Evolutionary conservation across 352 stramenopile genomes (phyloP), one percentile per base, ranked within the genome.

Genomic region (Globisporangium heterothallicum): DNA sequence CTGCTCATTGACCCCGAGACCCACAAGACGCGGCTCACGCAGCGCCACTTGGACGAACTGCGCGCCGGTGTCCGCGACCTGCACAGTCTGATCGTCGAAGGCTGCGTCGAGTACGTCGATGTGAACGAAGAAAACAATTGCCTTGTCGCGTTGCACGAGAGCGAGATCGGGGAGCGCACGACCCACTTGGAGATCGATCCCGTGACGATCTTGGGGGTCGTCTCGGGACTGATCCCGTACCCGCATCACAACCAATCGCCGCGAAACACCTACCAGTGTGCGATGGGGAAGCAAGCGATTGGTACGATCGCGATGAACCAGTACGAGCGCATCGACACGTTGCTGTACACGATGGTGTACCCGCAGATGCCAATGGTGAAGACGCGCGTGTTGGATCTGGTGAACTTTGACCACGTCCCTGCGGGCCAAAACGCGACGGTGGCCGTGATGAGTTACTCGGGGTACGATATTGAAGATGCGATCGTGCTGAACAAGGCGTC

Each of bases 111-210:
- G 66, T 99, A 99, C 74, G 92, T 99, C 24, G 97, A 99, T 70
- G 97, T 99, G 56, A 99, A 99, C 66, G 97, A 99, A 78, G 97
- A 99, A 67, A 99, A 99, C 74, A 99, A 99, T 56, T 99, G 97
- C 66, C 75, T 99, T 36, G 97, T 99, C 42, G 95, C 96, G 7
- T 78, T 99, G 14, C 92, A 95, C 44, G 92, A 98, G 67, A 82
- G 77, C 54, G 84, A 97, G 36, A 95, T 97, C 46, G 91, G 83
- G 24, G 74, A 82, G 32, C 79, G 89, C 12, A 96, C 95, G 54
- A 99, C 97, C 24, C 97, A 99, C 73, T 78, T 99, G 56, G 97
- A 99, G 66, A 99, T 99, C 63, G 97, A 99, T 67, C 97, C 97
- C 1, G 92, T 99, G 46, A 99, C 96, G 21, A 97, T 99, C 41